Base-by-base conservation (phyloP, 202 grass and related monocot species). In the Cymbopogon flexuosus region DNA sequence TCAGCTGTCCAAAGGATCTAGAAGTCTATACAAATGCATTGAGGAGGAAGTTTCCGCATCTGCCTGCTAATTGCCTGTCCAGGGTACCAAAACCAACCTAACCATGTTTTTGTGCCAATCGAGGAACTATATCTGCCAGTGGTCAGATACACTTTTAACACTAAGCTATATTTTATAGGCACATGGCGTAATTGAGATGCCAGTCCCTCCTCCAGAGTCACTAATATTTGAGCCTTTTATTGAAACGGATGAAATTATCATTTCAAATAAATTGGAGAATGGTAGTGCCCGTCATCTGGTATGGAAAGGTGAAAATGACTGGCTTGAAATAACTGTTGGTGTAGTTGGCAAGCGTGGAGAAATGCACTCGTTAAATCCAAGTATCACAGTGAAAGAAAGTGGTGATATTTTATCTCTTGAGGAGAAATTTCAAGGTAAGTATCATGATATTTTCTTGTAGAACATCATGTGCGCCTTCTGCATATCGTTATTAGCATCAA, bases 181-280 rank as follows among this genome's bases (percentile, higher is more conserved):
- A 60, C 95, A 97, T 82, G 95, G 95, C 10, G 88, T 90, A n/a
- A 93, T 94, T 89, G 95, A 97, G 82, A 97, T 97, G 95, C 91
- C 92, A 66, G 73, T 89, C 4, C 88, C 90, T 84, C 81, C 86
- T 79, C 92, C 92, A n/a, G 77, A 91, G 45, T 89, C 81, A 47
- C 39, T 97, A 75, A 87, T 97, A 68, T 97, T 97, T 65, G 92
- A 97, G 79, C 95, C 95, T 70, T 97, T 93, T 66, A 83, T 97
- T 22, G 95, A 97, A 84, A 97, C 95, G 2, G 86, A 97, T 64
- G 92, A 97, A 74, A 89, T 97, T 83, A 87, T 87, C 72, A 84
- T 97, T 81, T 90, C 91, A 74, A 87, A 72, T 62, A 91, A 88
- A 79, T 91, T 91, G 73, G 54, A 23, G 46, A 46, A 81, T 42